These are phyloP conservation scores for Veloporphyrellus conicus DNA, from an alignment of 1,284 basidiomycete genomes.

Conservation along the genomic window DNA sequence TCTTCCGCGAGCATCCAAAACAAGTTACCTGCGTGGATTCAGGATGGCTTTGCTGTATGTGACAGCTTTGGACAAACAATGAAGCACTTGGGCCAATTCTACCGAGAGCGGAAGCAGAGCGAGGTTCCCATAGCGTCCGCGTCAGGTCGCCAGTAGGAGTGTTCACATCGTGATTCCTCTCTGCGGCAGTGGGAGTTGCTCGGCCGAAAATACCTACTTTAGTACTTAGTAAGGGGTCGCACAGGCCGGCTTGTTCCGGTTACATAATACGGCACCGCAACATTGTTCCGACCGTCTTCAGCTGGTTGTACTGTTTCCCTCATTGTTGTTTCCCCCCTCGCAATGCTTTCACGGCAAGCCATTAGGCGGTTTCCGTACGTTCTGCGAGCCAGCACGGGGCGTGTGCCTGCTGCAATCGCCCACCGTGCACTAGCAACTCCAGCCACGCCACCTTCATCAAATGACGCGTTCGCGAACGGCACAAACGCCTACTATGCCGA, in stretches of 20 bases:
- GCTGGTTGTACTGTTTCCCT: background rate
- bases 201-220: too few relatives aligned
- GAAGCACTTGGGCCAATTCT: conserved; percentile 68
- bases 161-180: background rate
- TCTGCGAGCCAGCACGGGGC: conserved; percentile 17
- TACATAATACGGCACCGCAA: conserved; percentile 19
- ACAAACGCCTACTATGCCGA: conserved; percentile 95
- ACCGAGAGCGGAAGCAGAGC: conserved; percentile 42
- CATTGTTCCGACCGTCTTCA: conserved; percentile 2
- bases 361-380: conserved; percentile 30
- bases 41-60: conserved; percentile 55
- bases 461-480: conserved; percentile 83
- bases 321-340: background rate
- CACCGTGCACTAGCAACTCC: conserved; percentile 47
- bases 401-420: conserved; percentile 10
- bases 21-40: conserved; percentile 89
- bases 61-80: conserved; percentile 74
- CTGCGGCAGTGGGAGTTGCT: conserved; percentile 1
- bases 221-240: too few relatives aligned
- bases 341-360: conserved; percentile 32
- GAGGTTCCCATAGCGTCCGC: too few relatives aligned
- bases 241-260: conserved; percentile 19
- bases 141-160: background rate
- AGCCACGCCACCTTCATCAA: conserved; percentile 55
- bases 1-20: conserved; percentile 57